Evolutionary conservation across 345 rosid species (phyloP).

Genomic region (Aquilaria yunnanensis): DNA sequence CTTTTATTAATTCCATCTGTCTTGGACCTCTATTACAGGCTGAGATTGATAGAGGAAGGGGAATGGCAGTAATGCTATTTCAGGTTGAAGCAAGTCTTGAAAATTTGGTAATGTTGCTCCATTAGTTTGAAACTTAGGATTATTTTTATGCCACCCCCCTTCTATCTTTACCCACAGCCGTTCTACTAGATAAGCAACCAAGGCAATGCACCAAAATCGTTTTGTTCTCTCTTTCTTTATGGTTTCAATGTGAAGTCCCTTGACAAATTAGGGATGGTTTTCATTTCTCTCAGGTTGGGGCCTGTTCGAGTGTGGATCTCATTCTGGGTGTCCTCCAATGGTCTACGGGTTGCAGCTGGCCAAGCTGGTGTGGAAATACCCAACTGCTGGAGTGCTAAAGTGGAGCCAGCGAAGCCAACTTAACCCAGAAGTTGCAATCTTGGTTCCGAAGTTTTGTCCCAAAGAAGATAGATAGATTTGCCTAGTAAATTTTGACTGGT

Average conservation of each 20-base stretch:
- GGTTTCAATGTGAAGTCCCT: neutral
- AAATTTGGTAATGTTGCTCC: conserved; percentile 46
- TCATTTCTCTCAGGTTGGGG: conserved; percentile 45
- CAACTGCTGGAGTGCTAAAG: conserved; percentile 60
- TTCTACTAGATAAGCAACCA: neutral
- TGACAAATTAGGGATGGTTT: conserved; percentile 1
- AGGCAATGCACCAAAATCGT: neutral
- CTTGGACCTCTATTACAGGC: conserved; percentile 37
- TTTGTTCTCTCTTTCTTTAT: neutral
- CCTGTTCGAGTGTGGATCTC: conserved; percentile 69
- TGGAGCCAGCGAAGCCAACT: conserved; percentile 6
- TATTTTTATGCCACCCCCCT: neutral
- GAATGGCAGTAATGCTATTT: conserved; percentile 87
- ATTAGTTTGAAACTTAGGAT: conserved; percentile 5
- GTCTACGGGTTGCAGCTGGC: conserved; percentile 97
- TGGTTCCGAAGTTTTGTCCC: conserved; percentile 58
- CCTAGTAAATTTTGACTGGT: conserved; percentile 15
- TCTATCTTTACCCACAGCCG: neutral
- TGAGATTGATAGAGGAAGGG: conserved; percentile 85
- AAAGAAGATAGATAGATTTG: conserved; percentile 14
- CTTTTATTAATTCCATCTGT: conserved; percentile 6
- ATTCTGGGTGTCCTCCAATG: conserved; percentile 88
- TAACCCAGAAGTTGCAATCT: conserved; percentile 25
- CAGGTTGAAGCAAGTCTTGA: conserved; percentile 77
- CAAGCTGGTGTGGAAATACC: conserved; percentile 38